phyloP scores from a whole-genome alignment of 2,329 filamentous ascomycete species.

The Penicillium rolfsii region DNA sequence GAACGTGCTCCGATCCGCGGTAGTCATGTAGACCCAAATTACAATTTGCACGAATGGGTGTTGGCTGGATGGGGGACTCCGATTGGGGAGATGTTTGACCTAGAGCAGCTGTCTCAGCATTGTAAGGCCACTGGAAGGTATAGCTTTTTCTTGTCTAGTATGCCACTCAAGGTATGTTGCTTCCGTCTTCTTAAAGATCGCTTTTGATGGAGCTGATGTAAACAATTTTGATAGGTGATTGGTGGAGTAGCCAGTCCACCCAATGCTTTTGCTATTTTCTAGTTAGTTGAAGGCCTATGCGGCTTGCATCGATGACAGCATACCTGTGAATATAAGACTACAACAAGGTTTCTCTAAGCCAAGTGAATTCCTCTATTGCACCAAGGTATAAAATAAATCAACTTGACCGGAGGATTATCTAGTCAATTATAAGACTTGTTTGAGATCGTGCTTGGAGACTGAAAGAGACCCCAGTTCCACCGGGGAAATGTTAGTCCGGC shows the following conservation, averaged over 20 bases:
- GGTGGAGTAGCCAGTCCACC: constrained; percentile 30
- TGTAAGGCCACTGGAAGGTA: constrained; percentile 37
- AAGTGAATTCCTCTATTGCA: too few species aligned
- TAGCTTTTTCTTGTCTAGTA: constrained; percentile 41
- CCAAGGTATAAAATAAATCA: background rate
- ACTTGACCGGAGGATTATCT: background rate
- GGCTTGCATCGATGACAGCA: background rate
- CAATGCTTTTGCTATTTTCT: constrained; percentile 32
- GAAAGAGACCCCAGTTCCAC: constrained; percentile 2
- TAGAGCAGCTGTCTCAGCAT: constrained; percentile 37
- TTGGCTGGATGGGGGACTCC: constrained; percentile 38
- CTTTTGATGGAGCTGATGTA: background rate
- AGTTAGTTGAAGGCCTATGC: background rate
- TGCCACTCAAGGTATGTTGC: constrained; percentile 36
- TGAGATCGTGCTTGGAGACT: background rate
- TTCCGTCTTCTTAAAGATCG: background rate
- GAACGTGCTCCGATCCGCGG: constrained; percentile 34
- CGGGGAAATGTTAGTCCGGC: constrained; percentile 24
- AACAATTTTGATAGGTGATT: constrained; percentile 21
- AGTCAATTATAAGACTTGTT: background rate
- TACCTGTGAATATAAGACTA: background rate
- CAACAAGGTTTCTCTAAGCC: background rate
- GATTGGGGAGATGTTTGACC: constrained; percentile 42
- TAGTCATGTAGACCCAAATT: constrained; percentile 29
- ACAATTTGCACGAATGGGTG: constrained; percentile 38